Evolutionary conservation across 129 eudicot species (phyloP).

Genomic region (Dittrichia graveolens): DNA sequence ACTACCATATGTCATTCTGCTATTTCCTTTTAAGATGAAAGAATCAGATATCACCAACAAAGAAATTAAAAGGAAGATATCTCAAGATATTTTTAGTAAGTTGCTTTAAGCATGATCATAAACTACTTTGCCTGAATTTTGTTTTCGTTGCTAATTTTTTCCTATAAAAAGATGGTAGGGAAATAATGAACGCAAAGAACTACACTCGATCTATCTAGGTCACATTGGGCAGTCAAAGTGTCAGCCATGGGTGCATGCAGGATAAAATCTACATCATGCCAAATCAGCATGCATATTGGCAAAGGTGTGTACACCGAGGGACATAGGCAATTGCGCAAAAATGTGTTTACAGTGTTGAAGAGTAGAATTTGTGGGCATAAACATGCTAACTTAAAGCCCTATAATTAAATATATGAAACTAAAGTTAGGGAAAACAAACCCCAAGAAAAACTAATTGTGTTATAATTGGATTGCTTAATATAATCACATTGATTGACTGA

Average conservation of each 20-base stretch:
- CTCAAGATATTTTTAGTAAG: background rate
- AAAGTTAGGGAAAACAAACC: slow-evolving; percentile 10
- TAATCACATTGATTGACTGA: background rate
- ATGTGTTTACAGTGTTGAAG: background rate
- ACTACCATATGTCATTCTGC: background rate
- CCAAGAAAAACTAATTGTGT: slow-evolving; percentile 15
- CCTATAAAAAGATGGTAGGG: slow-evolving; percentile 3
- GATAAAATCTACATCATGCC: slow-evolving; percentile 1
- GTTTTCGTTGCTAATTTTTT: background rate
- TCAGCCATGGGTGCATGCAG: background rate
- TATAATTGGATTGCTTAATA: slow-evolving; percentile 12
- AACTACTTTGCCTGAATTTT: slow-evolving; percentile 1
- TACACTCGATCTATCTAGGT: background rate
- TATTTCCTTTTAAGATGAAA: slow-evolving; percentile 4
- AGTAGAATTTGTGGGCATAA: background rate
- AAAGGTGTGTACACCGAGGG: background rate
- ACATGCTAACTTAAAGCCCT: background rate
- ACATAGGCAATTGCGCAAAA: background rate
- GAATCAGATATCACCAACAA: background rate
- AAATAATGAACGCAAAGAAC: background rate
- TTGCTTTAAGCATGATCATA: slow-evolving; percentile 12
- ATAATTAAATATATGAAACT: slow-evolving; percentile 3
- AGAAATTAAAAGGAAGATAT: slow-evolving; percentile 13
- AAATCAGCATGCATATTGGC: background rate
- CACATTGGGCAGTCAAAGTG: too few relatives aligned